phyloP scores from a whole-genome alignment of 192 early-diverging fungal genomes.

The Coemansia sp. region DNA sequence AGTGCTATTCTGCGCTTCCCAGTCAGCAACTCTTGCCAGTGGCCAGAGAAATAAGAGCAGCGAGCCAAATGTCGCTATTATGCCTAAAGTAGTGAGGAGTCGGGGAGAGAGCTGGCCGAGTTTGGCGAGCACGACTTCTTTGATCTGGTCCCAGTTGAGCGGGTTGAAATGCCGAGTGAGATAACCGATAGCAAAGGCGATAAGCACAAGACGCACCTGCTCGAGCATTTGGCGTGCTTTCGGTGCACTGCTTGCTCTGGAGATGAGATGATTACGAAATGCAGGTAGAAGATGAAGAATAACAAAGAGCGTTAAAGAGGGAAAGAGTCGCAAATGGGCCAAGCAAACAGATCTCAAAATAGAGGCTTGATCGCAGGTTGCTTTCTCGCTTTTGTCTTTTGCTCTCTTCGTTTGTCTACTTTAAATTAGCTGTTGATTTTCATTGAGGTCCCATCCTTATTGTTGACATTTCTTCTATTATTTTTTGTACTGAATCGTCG shows the following conservation, averaged over 20 bases:
- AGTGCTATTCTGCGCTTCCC: constrained; percentile 39
- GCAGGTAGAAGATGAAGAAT: not conserved
- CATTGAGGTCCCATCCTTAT: not conserved
- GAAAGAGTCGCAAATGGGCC: not conserved
- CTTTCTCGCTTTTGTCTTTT: not conserved
- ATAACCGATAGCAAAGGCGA: constrained; percentile 57
- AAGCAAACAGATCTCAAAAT: not conserved
- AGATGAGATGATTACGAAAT: constrained; percentile 12
- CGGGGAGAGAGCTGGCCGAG: constrained; percentile 47
- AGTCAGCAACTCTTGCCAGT: constrained; percentile 51
- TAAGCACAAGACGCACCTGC: constrained; percentile 56
- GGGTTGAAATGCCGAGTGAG: constrained; percentile 58
- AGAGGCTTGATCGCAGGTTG: not conserved
- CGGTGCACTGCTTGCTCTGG: not conserved
- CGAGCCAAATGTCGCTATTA: constrained; percentile 22
- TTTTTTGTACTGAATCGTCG: constrained; percentile 3
- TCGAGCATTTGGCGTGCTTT: constrained; percentile 43
- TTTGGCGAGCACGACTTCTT: constrained; percentile 36
- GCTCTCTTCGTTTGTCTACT: not conserved
- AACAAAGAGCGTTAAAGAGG: not conserved
- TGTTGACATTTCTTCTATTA: not conserved
- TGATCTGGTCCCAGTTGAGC: constrained; percentile 55
- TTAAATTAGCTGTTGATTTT: constrained; percentile 1
- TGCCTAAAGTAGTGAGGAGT: constrained; percentile 29
- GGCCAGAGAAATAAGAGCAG: constrained; percentile 47